phyloP scores from a whole-genome alignment of 2,329 filamentous ascomycete species.

The Tolypocladium album region DNA sequence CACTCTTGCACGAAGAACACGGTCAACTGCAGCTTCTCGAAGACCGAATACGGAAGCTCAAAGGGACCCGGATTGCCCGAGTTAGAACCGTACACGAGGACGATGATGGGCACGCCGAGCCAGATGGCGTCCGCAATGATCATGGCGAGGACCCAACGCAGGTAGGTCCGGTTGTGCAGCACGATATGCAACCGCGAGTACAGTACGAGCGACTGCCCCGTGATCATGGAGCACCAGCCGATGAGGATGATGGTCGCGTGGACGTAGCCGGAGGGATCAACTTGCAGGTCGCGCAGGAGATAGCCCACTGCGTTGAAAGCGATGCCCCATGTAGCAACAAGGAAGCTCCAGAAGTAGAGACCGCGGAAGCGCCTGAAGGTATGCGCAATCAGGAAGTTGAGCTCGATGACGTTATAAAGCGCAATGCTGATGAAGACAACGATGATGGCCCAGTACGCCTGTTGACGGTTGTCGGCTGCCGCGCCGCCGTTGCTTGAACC shows the following conservation, averaged over 20 bases:
- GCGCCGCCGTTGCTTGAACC: neutral
- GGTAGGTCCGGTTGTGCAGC: slow-evolving; percentile 34
- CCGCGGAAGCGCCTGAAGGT: slow-evolving; percentile 15
- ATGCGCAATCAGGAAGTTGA: slow-evolving; percentile 14
- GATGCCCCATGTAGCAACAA: slow-evolving; percentile 16
- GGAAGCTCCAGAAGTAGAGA: slow-evolving; percentile 22
- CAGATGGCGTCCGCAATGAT: slow-evolving; percentile 44
- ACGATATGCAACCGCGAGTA: slow-evolving; percentile 53
- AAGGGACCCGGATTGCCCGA: slow-evolving; percentile 13
- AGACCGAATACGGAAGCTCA: slow-evolving; percentile 24
- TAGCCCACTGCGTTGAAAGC: slow-evolving; percentile 29
- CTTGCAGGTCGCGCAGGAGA: slow-evolving; percentile 25
- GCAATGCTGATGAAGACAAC: slow-evolving; percentile 13
- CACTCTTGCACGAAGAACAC: slow-evolving; percentile 45
- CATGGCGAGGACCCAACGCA: slow-evolving; percentile 42
- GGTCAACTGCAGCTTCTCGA: slow-evolving; percentile 44
- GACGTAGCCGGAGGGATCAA: slow-evolving; percentile 5
- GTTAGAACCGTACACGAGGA: slow-evolving; percentile 43
- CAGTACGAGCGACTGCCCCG: slow-evolving; percentile 49
- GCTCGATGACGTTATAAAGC: slow-evolving; percentile 16
- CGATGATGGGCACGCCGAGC: slow-evolving; percentile 40
- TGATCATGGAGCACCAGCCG: slow-evolving; percentile 39
- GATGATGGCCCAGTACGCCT: slow-evolving; percentile 3
- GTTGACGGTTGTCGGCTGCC: neutral
- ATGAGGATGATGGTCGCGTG: slow-evolving; percentile 17